Base-by-base conservation (phyloP, 2,329 filamentous ascomycete species). In the Penicillium sp. region DNA sequence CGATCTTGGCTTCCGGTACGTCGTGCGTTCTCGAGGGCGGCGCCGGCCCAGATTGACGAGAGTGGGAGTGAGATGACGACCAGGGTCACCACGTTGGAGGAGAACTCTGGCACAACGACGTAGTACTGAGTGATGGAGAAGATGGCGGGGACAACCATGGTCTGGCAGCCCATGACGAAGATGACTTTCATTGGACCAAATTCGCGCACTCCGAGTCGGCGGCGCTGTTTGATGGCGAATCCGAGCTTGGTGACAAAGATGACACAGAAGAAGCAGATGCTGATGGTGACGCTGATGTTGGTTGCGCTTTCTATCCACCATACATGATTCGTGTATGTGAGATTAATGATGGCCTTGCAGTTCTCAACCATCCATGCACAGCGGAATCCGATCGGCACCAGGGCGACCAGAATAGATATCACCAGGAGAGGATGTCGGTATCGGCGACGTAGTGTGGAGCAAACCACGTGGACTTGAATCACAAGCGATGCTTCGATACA, bases 161-260 rank as follows among this genome's bases (percentile, higher is more conserved):
- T 88, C 72, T 88, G 85, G 59, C 82, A 85, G 46, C 84, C 83
- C 81, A 88, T 87, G 64, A 88, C 81, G 68, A 86, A 86, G 58
- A 89, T 82, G 55, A 86, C 81, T 63, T 86, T 83, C 78, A 89
- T 84, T 1, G 84, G 82, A 10, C 84, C 84, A 65, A 86, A 87
- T 53, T 83, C 80, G 53, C 75, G 79, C 65, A 87, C 76, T 2
- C 84, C 83, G 57, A 88, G 74, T 62, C 75, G 76, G 53, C 76
- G 79, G 22, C 86, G 81, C 60, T 82, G 76, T 9, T 76, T 68
- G 34, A 89, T 80, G 7, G 84, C 84, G 59, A 79, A 75, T 7
- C 80, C 81, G 5, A 89, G 77, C 70, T 89, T 89, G 55, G 69
- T 73, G 38, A 82, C 79, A 69, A 89, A 89, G 55, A 88, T 72